Percentiles rank a stretch among this genome's conserved stretches.
These are phyloP conservation scores for Crithidia brevicula DNA, from an alignment of 208 protist species.

Conservation along the genomic window DNA sequence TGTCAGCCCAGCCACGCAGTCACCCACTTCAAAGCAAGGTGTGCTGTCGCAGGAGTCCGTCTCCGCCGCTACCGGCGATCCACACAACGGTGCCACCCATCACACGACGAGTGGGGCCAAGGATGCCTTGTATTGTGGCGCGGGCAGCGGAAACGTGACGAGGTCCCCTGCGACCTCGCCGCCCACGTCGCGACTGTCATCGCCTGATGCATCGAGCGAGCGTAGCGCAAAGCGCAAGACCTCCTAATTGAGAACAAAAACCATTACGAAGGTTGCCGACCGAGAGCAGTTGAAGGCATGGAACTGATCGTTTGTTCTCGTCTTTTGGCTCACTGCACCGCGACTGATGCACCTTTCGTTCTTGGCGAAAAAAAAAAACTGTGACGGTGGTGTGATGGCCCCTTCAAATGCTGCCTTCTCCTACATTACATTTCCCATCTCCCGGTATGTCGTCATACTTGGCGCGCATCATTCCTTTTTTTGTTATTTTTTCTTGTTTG, in stretches of 20 bases:
- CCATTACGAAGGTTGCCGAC: too few species aligned
- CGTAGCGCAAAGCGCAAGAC: background rate
- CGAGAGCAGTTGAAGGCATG: too few species aligned
- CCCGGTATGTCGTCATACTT: too few species aligned
- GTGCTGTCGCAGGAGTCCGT: background rate
- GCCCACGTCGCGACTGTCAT: background rate
- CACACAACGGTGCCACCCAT: background rate
- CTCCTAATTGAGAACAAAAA: background rate
- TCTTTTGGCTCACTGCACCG: too few species aligned
- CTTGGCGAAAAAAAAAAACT: too few species aligned
- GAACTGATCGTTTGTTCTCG: too few species aligned
- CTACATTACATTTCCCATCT: too few species aligned
- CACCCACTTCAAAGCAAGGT: background rate
- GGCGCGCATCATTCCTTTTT: background rate
- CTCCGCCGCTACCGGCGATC: background rate
- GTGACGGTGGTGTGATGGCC: too few species aligned
- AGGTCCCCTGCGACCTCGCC: background rate
- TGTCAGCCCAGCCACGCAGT: background rate
- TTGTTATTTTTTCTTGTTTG: constrained; percentile 15
- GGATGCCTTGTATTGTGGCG: background rate
- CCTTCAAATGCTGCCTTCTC: too few species aligned
- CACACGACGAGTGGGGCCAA: background rate
- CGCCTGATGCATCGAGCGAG: background rate
- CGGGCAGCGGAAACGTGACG: background rate
- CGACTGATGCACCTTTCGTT: too few species aligned